A percentile compares a stretch with the other conserved stretches of the same genome.
phyloP scores from a whole-genome alignment of 257 asterid species.

The Prunella vulgaris region DNA sequence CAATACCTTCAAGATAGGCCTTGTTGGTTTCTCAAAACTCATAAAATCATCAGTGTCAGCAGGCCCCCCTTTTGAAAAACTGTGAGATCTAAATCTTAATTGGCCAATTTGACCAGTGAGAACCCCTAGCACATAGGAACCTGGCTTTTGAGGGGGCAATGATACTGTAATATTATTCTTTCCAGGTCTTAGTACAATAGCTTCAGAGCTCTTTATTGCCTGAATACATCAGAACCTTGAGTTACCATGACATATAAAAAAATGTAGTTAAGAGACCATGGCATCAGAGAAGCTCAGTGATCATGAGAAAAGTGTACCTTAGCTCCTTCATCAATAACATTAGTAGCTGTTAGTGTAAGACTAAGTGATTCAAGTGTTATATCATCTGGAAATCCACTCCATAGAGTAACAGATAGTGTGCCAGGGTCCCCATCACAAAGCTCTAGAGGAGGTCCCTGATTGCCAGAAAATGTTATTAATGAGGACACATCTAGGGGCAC shows the following conservation, averaged over 20 bases:
- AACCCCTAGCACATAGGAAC: conserved; percentile 93
- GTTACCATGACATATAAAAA: conserved; percentile 19
- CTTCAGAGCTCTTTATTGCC: conserved; percentile 78
- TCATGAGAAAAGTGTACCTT: conserved; percentile 57
- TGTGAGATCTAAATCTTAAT: conserved; percentile 96
- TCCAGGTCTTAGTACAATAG: conserved; percentile 81
- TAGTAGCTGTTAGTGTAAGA: conserved; percentile 80
- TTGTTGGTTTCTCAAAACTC: conserved; percentile 96
- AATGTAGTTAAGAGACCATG: conserved; percentile 21
- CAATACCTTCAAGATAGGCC: conserved; percentile 91
- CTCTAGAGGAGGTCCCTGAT: conserved; percentile 84
- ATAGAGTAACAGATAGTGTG: conserved; percentile 67
- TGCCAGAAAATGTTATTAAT: conserved; percentile 86
- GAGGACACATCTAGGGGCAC: conserved; percentile 97
- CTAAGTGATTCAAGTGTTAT: conserved; percentile 92
- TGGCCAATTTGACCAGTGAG: conserved; percentile 97
- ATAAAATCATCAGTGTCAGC: conserved; percentile 90
- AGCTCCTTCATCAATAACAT: conserved; percentile 88
- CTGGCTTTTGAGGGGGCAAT: conserved; percentile 95
- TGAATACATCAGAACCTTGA: conserved; percentile 33
- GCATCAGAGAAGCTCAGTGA: conserved; percentile 18
- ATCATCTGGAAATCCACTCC: conserved; percentile 99
- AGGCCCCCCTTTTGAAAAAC: conserved; percentile 93
- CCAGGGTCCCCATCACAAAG: conserved; percentile 99
- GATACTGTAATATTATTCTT: conserved; percentile 67